Conservation (phyloP, 2,329 filamentous ascomycete species). For the Cylindrodendrum hubeiense region DNA sequence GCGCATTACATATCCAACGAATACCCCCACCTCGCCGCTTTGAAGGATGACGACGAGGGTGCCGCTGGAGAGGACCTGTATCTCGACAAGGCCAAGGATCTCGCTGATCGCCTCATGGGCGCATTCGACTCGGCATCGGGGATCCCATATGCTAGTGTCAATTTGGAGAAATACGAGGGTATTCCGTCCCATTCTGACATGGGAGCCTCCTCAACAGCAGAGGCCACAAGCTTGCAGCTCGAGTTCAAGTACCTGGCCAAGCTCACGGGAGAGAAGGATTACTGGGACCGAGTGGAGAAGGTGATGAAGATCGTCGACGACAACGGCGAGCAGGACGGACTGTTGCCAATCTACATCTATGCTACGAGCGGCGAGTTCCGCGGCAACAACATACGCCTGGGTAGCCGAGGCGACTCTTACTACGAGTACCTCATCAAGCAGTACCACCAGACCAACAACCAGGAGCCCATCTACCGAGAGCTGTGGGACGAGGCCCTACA, state of each 20-base stretch:
- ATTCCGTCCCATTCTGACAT: constrained; percentile 85
- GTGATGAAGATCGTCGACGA: constrained; percentile 93
- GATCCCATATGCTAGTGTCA: constrained; percentile 90
- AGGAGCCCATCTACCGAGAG: constrained; percentile 87
- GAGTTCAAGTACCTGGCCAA: constrained; percentile 98
- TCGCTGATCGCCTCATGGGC: constrained; percentile 87
- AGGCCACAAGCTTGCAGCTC: constrained; percentile 91
- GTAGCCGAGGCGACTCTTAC: constrained; percentile 95
- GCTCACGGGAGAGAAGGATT: constrained; percentile 90
- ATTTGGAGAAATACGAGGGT: constrained; percentile 81
- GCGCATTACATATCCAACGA: constrained; percentile 94
- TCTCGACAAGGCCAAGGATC: constrained; percentile 93
- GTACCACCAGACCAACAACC: constrained; percentile 90
- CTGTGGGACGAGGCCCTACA: constrained; percentile 92
- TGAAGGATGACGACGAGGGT: constrained; percentile 78
- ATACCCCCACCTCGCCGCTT: constrained; percentile 83
- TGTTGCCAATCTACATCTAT: constrained; percentile 93
- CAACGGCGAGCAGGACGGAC: constrained; percentile 81
- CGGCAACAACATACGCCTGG: constrained; percentile 88
- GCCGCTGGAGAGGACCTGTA: constrained; percentile 89
- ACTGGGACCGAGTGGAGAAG: constrained; percentile 92
- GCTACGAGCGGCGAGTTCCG: constrained; percentile 83
- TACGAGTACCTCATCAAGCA: constrained; percentile 99
- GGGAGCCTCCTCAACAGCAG: constrained; percentile 93
- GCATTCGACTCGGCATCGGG: constrained; percentile 91